These are phyloP conservation scores for Amanita thiersii DNA, from an alignment of 768 basidiomycete species.

Conservation along the genomic window DNA sequence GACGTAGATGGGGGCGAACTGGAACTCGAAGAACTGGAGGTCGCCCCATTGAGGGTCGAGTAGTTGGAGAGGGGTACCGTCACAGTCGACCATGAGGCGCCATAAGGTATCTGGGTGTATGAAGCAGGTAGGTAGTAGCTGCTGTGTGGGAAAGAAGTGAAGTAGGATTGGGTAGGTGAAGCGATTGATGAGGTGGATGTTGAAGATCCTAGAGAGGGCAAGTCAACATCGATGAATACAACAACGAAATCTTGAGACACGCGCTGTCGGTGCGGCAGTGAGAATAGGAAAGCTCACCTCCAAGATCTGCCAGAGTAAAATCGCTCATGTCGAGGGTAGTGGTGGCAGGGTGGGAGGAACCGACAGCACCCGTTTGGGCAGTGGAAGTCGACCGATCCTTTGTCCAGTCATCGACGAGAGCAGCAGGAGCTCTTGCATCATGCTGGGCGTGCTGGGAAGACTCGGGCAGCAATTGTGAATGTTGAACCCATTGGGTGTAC, in stretches of 20 bases:
- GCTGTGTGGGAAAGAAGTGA: constrained; percentile 29
- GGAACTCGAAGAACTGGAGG: constrained; percentile 28
- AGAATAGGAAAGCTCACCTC: constrained; percentile 24
- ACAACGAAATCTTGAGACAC: constrained; percentile 4
- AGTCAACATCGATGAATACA: constrained; percentile 4
- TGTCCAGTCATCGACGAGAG: constrained; percentile 32
- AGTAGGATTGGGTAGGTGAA: constrained; percentile 31
- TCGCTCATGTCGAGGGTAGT: constrained; percentile 32
- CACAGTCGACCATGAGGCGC: constrained; percentile 37
- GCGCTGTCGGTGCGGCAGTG: background rate
- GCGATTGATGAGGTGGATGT: constrained; percentile 30
- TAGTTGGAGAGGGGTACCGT: constrained; percentile 62
- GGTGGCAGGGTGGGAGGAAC: constrained; percentile 17
- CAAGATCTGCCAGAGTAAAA: constrained; percentile 32
- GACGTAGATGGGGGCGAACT: constrained; percentile 16
- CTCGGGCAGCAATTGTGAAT: constrained; percentile 26
- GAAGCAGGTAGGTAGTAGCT: constrained; percentile 37
- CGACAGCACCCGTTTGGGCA: constrained; percentile 14
- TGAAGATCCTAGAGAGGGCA: constrained; percentile 11
- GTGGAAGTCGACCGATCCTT: constrained; percentile 30
- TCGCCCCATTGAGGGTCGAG: constrained; percentile 75
- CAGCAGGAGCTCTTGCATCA: constrained; percentile 16
- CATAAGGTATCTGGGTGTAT: constrained; percentile 48
- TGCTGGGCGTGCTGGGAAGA: constrained; percentile 21
- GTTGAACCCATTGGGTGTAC: constrained; percentile 37